phyloP scores from a whole-genome alignment of 106 monocot genomes.

The Allium cepa region DNA sequence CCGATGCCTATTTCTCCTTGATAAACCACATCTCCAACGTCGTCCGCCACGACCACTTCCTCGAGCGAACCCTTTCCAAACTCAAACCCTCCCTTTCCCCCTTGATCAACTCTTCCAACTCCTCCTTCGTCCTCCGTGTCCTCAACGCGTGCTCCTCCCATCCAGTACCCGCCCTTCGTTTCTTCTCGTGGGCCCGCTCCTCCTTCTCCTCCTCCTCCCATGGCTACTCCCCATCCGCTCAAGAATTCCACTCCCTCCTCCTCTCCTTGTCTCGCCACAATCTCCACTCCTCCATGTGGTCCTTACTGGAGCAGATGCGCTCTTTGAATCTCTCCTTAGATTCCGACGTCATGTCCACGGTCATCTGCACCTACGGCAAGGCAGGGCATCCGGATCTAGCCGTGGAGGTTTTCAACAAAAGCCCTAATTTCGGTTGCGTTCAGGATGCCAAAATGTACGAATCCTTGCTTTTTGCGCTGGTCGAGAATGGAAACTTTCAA shows the following conservation, averaged over 20 bases:
- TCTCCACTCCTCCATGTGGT: constrained; percentile 60
- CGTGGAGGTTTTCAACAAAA: constrained; percentile 79
- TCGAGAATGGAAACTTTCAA: constrained; percentile 39
- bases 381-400: constrained; percentile 48
- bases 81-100: constrained; percentile 43
- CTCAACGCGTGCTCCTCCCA: constrained; percentile 53
- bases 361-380: constrained; percentile 57
- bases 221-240: constrained; percentile 47
- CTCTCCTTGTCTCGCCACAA: constrained; percentile 42
- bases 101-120: constrained; percentile 17
- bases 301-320: constrained; percentile 45
- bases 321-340: constrained; percentile 57
- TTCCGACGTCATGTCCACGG: constrained; percentile 42
- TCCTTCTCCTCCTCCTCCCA: background rate
- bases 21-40: constrained; percentile 81
- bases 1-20: constrained; percentile 79
- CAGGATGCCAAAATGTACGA: constrained; percentile 69
- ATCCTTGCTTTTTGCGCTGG: constrained; percentile 61
- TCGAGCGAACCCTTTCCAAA: constrained; percentile 85
- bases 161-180: constrained; percentile 61
- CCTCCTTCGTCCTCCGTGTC: constrained; percentile 84
- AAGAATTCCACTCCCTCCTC: constrained; percentile 66
- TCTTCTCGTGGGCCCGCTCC: constrained; percentile 77
- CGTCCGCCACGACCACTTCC: constrained; percentile 74
- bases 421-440: constrained; percentile 41